These are phyloP conservation scores for Papiliotrema flavescens DNA, from an alignment of 1,284 basidiomycete genomes.

Conservation along the genomic window DNA sequence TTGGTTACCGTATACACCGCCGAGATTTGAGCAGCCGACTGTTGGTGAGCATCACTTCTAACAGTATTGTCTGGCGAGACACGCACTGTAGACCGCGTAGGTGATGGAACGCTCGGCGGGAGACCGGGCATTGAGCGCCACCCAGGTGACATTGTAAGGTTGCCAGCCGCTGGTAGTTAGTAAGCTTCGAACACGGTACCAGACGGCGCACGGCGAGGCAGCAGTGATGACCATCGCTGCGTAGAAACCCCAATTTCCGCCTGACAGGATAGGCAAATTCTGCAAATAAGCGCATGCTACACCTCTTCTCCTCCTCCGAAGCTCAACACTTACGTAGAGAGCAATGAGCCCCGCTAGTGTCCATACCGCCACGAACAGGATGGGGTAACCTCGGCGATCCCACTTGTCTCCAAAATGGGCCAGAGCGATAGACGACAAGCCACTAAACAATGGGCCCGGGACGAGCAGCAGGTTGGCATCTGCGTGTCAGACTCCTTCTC, in stretches of 20 bases:
- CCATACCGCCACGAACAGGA: constrained; percentile 5
- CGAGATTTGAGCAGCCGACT: constrained; percentile 4
- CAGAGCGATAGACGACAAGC: not conserved
- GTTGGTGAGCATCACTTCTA: not conserved
- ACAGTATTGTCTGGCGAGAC: too few relatives aligned
- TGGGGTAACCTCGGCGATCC: constrained; percentile 3
- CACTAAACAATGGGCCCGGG: not conserved
- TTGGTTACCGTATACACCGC: not conserved
- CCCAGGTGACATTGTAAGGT: constrained; percentile 7
- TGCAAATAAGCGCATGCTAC: too few relatives aligned
- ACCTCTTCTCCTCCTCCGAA: too few relatives aligned
- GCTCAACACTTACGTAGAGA: constrained; percentile 1
- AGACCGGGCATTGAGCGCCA: constrained; percentile 5
- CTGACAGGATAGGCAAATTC: constrained; percentile 6
- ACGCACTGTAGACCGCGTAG: constrained; percentile 8
- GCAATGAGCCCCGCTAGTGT: constrained; percentile 7
- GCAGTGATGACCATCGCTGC: constrained; percentile 8
- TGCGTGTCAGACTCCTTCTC: not conserved
- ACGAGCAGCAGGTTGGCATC: constrained; percentile 3
- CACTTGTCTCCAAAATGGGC: constrained; percentile 4
- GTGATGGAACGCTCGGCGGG: constrained; percentile 9
- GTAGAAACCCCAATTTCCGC: constrained; percentile 8
- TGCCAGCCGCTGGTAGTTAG: constrained; percentile 1
- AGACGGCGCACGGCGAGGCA: not conserved
- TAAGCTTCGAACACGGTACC: too few relatives aligned